Base-by-base conservation (phyloP, 116 monocot species). In the Cymodocea nodosa region DNA sequence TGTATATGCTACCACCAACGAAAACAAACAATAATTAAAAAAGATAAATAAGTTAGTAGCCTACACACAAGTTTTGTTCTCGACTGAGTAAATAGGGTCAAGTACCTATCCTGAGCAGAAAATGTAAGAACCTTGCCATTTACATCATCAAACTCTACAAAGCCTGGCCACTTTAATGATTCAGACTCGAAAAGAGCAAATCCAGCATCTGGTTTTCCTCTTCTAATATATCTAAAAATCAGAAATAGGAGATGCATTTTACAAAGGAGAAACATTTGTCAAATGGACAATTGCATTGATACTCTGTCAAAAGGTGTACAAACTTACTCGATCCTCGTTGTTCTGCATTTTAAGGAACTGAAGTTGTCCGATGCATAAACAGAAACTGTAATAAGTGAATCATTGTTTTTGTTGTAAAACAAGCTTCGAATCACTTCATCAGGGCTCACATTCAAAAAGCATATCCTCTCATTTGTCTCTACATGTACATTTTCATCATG, bases 61-160 rank as follows among this genome's bases (percentile, higher is more conserved):
- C 15, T 11, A 34, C 23, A 17, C 15, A 48, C 23, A 40, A 48
- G 16, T 56, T 30, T 36, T 19, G 30, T 13, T 56, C 11, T 60
- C 4, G 15, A 44, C 0, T 44, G 9, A 44, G 12, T 44, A 44
- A 9, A 44, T 44, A 44, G 44, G 44, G 44, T 12, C 44, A 44
- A 6, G 12, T 44, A 90, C 90, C 81, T 90, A 64, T 90, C 81
- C 34, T 81, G 71, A 51, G 90, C 83, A 66, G 90, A 85, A 66
- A 79, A 90, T 59, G 90, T 90, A 49, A 90, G 79, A 68, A 90
- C 86, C 64, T 90, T 90, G 44, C 86, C 90, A 74, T 90, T 90
- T 49, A 90, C 90, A 79, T 90, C 90, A 71, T 90, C 90, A 73
- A 90, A 90, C 60, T 90, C 90, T 53, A 90, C 90, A 86, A 90